Evolutionary conservation across 177 flowering plant genomes (phyloP).

Genomic region (Vitis hybrid): DNA sequence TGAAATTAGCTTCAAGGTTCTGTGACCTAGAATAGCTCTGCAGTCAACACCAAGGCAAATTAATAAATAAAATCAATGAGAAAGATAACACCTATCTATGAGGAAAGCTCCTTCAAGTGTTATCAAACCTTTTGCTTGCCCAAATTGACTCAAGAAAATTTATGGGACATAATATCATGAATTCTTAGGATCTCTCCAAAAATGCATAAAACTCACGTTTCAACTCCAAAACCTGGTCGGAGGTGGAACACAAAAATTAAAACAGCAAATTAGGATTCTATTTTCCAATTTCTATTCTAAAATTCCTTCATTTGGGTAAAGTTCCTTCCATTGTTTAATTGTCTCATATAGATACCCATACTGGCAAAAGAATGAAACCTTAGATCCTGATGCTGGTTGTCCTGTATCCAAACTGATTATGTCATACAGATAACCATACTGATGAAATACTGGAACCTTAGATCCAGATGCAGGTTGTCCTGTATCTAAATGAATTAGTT

Average conservation of each 20-base stretch:
- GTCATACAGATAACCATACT: too few species aligned
- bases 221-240: background rate
- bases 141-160: background rate
- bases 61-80: background rate
- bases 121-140: too few species aligned
- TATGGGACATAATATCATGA: background rate
- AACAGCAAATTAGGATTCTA: background rate
- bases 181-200: background rate
- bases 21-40: slow-evolving; percentile 22
- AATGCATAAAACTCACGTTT: background rate
- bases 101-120: background rate
- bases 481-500: too few species aligned
- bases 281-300: background rate
- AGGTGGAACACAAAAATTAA: background rate
- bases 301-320: too few species aligned
- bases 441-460: too few species aligned
- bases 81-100: background rate
- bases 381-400: too few species aligned
- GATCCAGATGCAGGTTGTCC: too few species aligned
- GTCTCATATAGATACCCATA: too few species aligned
- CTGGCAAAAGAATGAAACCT: too few species aligned
- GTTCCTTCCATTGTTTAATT: too few species aligned
- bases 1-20: slow-evolving; percentile 37
- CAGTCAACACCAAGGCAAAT: background rate
- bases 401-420: too few species aligned